Conservation (phyloP, 805 yeast species). For the Wickerhamomyces silvicola region DNA sequence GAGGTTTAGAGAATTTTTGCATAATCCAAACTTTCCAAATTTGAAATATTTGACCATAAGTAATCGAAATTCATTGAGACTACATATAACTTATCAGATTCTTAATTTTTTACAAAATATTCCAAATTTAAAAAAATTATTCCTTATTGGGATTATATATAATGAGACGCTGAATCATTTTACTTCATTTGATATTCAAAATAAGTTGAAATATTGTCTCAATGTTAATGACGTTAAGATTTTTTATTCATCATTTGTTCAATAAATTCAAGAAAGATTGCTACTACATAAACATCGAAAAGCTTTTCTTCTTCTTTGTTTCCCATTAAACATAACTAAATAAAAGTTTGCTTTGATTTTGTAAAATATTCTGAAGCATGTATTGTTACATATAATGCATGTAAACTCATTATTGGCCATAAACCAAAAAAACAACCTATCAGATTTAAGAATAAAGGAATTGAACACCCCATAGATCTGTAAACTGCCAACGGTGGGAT, state of each 20-base stretch:
- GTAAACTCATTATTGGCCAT: slow-evolving; percentile 1
- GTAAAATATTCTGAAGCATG: not conserved
- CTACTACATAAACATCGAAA: not conserved
- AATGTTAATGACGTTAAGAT: slow-evolving; percentile 26
- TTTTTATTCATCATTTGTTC: slow-evolving; percentile 27
- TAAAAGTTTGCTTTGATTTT: too few species aligned
- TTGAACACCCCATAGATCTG: not conserved
- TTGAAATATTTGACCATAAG: slow-evolving; percentile 23
- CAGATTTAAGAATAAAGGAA: not conserved
- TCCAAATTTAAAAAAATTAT: slow-evolving; percentile 24
- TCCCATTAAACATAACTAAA: not conserved
- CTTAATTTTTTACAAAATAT: slow-evolving; percentile 26
- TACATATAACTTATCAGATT: slow-evolving; percentile 27
- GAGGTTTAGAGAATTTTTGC: slow-evolving; percentile 26
- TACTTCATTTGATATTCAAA: slow-evolving; percentile 22
- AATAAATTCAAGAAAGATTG: slow-evolving; percentile 2
- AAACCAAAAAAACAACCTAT: not conserved
- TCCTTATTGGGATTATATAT: slow-evolving; percentile 27
- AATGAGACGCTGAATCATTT: slow-evolving; percentile 27
- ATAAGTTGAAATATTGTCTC: slow-evolving; percentile 21
- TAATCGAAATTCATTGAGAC: slow-evolving; percentile 21
- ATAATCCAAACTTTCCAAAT: slow-evolving; percentile 22
- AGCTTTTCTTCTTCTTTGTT: not conserved
- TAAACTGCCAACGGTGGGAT: slow-evolving; percentile 6
- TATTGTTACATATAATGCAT: not conserved